phyloP scores from a whole-genome alignment of 306 rosid species.

The Vicia sativa region DNA sequence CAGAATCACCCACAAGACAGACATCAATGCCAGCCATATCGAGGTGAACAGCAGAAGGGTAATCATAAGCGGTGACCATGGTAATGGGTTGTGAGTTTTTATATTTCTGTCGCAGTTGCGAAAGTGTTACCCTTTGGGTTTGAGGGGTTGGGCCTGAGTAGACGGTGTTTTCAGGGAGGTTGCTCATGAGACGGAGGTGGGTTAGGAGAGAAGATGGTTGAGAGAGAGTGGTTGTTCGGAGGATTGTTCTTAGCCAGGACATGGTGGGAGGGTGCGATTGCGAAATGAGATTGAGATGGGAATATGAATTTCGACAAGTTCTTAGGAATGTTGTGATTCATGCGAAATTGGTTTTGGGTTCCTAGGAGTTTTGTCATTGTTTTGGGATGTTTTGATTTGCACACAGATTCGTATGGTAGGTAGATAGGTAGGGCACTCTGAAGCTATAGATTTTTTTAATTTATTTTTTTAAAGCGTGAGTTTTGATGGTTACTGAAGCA shows the following conservation, averaged over 20 bases:
- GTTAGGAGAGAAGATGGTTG: not conserved
- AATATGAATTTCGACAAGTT: too few relatives aligned
- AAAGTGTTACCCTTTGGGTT: slow-evolving; percentile 61
- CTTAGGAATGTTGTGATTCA: not conserved
- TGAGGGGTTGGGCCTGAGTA: slow-evolving; percentile 73
- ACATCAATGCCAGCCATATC: slow-evolving; percentile 70
- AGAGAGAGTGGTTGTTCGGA: slow-evolving; percentile 32
- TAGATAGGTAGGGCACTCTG: too few relatives aligned
- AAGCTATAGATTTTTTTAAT: too few relatives aligned
- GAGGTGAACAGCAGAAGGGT: slow-evolving; percentile 80
- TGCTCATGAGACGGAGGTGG: slow-evolving; percentile 63
- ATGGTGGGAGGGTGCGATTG: not conserved
- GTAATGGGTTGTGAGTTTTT: slow-evolving; percentile 66
- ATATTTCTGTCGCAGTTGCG: slow-evolving; percentile 61
- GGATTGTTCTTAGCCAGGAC: slow-evolving; percentile 35
- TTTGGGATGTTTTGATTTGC: too few relatives aligned
- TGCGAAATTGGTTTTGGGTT: not conserved
- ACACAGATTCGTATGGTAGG: too few relatives aligned
- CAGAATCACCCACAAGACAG: slow-evolving; percentile 88
- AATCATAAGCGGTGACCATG: slow-evolving; percentile 93
- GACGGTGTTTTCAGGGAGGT: slow-evolving; percentile 76
- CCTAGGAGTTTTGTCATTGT: not conserved
- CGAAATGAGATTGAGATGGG: not conserved
- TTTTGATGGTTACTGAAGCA: too few relatives aligned
- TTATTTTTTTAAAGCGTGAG: too few relatives aligned